phyloP scores from a whole-genome alignment of 305 asterid species.

The Caryopteris hybrid region DNA sequence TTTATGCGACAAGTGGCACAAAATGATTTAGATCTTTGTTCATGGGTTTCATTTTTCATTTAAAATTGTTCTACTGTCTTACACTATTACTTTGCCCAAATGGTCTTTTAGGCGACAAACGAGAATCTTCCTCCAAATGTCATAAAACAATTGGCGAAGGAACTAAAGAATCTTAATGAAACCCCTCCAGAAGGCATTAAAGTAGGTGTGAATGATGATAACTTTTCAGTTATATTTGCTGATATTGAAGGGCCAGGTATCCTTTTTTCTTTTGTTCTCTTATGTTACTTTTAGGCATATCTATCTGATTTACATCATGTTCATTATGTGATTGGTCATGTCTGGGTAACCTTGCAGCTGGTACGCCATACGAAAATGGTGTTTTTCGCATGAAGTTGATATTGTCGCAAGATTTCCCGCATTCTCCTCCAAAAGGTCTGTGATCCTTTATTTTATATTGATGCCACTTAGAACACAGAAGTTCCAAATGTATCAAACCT shows the following conservation, averaged over 20 bases:
- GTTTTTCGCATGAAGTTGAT: constrained; percentile 89
- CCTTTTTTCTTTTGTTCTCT: neutral
- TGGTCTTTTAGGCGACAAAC: constrained; percentile 64
- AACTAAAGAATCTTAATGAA: constrained; percentile 90
- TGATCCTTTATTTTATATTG: constrained; percentile 4
- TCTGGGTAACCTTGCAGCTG: constrained; percentile 55
- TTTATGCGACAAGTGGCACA: neutral
- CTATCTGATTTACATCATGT: neutral
- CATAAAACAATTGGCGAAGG: constrained; percentile 84
- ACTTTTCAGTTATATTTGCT: constrained; percentile 80
- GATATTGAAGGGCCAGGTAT: constrained; percentile 97
- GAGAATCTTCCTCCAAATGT: constrained; percentile 97
- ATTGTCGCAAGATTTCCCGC: constrained; percentile 86
- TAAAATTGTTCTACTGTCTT: neutral
- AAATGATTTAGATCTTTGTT: neutral
- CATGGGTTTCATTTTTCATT: neutral
- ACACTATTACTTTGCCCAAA: neutral
- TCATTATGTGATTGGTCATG: constrained; percentile 22
- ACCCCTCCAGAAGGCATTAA: constrained; percentile 97
- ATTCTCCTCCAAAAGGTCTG: constrained; percentile 90
- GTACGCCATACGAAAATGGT: constrained; percentile 95
- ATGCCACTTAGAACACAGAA: constrained; percentile 1
- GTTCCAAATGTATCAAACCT: neutral
- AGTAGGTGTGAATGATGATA: constrained; percentile 86
- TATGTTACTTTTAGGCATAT: neutral